phyloP scores from a whole-genome alignment of 2,329 filamentous ascomycete species.

The Aspergillus piperis region DNA sequence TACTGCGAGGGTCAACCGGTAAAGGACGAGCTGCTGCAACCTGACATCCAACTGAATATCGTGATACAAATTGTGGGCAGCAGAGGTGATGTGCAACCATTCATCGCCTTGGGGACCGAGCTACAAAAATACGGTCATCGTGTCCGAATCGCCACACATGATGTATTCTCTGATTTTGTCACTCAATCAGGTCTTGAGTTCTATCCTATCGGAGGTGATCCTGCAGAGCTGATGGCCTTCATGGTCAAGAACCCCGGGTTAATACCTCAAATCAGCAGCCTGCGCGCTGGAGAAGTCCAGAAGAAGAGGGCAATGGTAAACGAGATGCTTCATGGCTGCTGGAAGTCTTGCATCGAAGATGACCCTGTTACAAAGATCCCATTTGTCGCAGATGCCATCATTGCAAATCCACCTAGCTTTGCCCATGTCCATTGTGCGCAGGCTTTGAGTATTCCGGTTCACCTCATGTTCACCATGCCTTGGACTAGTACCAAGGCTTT shows the following conservation, averaged over 20 bases:
- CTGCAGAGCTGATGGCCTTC: conserved; percentile 54
- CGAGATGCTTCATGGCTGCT: conserved; percentile 44
- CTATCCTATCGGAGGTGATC: conserved; percentile 60
- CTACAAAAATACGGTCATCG: conserved; percentile 56
- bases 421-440: conserved; percentile 57
- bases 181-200: conserved; percentile 57
- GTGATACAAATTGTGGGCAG: conserved; percentile 61
- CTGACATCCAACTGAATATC: conserved; percentile 48
- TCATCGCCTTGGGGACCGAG: conserved; percentile 57
- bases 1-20: conserved; percentile 6
- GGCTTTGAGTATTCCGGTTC: conserved; percentile 52
- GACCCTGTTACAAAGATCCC: conserved; percentile 35
- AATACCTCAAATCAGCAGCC: conserved; percentile 39
- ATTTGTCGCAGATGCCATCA: conserved; percentile 58
- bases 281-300: conserved; percentile 38
- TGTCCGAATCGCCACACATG: conserved; percentile 60
- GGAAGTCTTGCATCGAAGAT: conserved; percentile 42
- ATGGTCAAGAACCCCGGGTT: conserved; percentile 54
- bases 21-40: conserved; percentile 4
- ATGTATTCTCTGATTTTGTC: conserved; percentile 57
- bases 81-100: conserved; percentile 61
- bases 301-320: conserved; percentile 36
- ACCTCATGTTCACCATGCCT: conserved; percentile 58
- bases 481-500: conserved; percentile 50
- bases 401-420: conserved; percentile 57